A percentile compares a stretch with the other conserved stretches of the same genome.
phyloP scores from a whole-genome alignment of 2,329 filamentous ascomycete species.

The Exophiala mesophila region DNA sequence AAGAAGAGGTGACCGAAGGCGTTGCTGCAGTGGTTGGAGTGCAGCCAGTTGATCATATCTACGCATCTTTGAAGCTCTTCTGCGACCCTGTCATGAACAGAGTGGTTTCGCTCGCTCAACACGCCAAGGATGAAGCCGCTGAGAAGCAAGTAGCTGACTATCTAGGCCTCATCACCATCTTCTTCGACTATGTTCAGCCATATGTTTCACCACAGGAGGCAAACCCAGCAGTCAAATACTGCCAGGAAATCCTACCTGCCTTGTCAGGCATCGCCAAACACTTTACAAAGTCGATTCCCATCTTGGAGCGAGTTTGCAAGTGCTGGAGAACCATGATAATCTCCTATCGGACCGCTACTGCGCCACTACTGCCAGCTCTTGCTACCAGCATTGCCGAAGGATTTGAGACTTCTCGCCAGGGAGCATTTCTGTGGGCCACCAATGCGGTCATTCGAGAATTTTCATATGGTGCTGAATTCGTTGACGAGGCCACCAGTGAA shows the following conservation, averaged over 20 bases:
- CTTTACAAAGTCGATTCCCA: constrained; percentile 79
- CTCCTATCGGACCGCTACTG: constrained; percentile 85
- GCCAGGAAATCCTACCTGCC: constrained; percentile 86
- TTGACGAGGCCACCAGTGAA: constrained; percentile 74
- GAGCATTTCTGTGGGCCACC: constrained; percentile 98
- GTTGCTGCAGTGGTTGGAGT: constrained; percentile 87
- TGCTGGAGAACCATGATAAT: constrained; percentile 98
- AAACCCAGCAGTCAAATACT: constrained; percentile 93
- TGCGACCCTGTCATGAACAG: constrained; percentile 84
- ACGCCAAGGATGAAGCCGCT: constrained; percentile 73
- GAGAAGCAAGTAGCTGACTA: constrained; percentile 88
- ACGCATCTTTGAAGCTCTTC: constrained; percentile 82
- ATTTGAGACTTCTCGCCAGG: constrained; percentile 80
- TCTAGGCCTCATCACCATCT: constrained; percentile 85
- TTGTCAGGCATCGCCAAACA: constrained; percentile 80
- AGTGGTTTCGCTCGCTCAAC: constrained; percentile 80
- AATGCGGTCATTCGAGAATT: constrained; percentile 93
- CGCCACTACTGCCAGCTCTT: constrained; percentile 75
- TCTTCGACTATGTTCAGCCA: constrained; percentile 73
- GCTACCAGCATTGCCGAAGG: constrained; percentile 83
- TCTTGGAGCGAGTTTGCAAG: constrained; percentile 87
- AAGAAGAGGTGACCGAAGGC: constrained; percentile 94
- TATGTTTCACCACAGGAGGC: constrained; percentile 66
- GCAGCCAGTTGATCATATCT: constrained; percentile 74
- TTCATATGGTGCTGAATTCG: constrained; percentile 79